A percentile compares a stretch with the other conserved stretches of the same genome.
Evolutionary conservation across 805 yeast species (phyloP).

Genomic region (Metschnikowia cubensis): DNA sequence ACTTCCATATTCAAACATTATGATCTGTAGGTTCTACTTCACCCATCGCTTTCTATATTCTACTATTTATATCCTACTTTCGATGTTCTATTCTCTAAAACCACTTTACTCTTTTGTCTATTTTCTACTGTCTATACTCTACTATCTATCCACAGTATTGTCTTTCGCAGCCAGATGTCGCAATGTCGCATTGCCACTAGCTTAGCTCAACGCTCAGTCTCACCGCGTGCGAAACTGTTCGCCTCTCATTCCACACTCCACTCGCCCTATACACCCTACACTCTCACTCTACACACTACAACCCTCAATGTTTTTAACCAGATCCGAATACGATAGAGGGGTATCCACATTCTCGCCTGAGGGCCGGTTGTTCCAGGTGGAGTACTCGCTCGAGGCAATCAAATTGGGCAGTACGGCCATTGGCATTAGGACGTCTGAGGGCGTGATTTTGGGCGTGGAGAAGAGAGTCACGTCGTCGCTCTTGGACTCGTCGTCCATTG

Average conservation of each 20-base stretch:
- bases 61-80: too few species aligned
- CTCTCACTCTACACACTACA: too few species aligned
- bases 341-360: constrained; percentile 98
- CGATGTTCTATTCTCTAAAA: not conserved
- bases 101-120: not conserved
- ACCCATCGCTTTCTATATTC: too few species aligned
- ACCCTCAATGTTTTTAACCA: constrained; percentile 81
- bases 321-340: constrained; percentile 99
- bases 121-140: not conserved
- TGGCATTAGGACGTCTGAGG: constrained; percentile 92
- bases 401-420: constrained; percentile 97
- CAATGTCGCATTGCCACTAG: constrained; percentile 12
- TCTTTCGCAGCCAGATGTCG: constrained; percentile 14
- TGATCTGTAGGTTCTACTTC: too few species aligned
- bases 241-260: constrained; percentile 2
- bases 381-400: constrained; percentile 95
- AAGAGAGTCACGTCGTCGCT: constrained; percentile 92
- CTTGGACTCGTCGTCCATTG: constrained; percentile 88
- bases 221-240: constrained; percentile 1
- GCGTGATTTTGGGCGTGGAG: constrained; percentile 94
- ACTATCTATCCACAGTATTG: not conserved
- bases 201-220: not conserved
- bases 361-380: constrained; percentile 97
- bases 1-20: too few species aligned
- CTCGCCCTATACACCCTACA: not conserved